phyloP scores from a whole-genome alignment of 306 rosid genomes.

The Delonix regia region DNA sequence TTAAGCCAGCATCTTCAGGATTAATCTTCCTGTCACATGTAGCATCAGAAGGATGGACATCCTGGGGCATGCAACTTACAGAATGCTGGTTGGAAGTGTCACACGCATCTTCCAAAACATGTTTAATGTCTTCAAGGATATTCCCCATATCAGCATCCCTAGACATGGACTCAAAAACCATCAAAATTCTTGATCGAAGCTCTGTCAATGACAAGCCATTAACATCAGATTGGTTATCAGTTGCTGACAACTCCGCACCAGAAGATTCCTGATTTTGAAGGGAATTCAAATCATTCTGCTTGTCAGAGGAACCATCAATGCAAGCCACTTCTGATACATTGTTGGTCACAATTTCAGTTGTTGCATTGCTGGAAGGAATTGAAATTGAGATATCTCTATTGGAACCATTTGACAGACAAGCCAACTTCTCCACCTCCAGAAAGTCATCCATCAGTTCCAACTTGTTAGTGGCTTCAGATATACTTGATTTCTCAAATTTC shows the following conservation, averaged over 20 bases:
- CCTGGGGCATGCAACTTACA: slow-evolving; percentile 47
- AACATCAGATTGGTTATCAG: slow-evolving; percentile 36
- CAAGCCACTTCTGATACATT: slow-evolving; percentile 47
- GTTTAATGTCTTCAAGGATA: slow-evolving; percentile 74
- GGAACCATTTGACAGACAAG: slow-evolving; percentile 69
- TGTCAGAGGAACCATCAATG: slow-evolving; percentile 52
- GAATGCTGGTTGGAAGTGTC: slow-evolving; percentile 57
- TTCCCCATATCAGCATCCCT: slow-evolving; percentile 70
- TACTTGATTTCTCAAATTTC: slow-evolving; percentile 56
- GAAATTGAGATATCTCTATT: slow-evolving; percentile 51
- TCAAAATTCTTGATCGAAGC: slow-evolving; percentile 66
- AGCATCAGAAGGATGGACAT: slow-evolving; percentile 52
- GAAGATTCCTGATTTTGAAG: slow-evolving; percentile 46
- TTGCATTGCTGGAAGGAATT: slow-evolving; percentile 43
- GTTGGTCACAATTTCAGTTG: slow-evolving; percentile 47
- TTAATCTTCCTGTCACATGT: slow-evolving; percentile 54
- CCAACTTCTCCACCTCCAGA: slow-evolving; percentile 97
- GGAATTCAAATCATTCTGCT: slow-evolving; percentile 46
- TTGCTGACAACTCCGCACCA: slow-evolving; percentile 32
- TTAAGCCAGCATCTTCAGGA: slow-evolving; percentile 60
- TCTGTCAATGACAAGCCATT: slow-evolving; percentile 51
- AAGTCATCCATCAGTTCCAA: slow-evolving; percentile 98
- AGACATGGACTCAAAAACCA: slow-evolving; percentile 62
- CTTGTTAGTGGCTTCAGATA: slow-evolving; percentile 64
- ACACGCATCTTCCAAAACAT: slow-evolving; percentile 61